Conservation (phyloP, 2,329 filamentous ascomycete genomes). For the Aspergillus sp. region DNA sequence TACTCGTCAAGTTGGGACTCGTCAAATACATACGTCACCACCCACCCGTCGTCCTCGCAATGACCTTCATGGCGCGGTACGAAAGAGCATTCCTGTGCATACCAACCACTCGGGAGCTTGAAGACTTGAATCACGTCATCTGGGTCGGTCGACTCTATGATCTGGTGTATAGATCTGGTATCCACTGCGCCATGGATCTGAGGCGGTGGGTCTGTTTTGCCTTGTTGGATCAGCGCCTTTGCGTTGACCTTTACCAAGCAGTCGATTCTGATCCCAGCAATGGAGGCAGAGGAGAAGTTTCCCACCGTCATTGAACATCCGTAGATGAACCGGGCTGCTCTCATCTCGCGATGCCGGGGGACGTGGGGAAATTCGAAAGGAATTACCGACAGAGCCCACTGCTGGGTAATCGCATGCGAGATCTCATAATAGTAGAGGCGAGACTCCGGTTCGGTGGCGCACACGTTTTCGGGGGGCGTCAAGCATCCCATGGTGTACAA, state of each 20-base stretch:
- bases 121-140: conserved; percentile 63
- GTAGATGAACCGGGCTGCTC: conserved; percentile 60
- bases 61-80: conserved; percentile 47
- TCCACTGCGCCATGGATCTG: conserved; percentile 64
- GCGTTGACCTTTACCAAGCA: conserved; percentile 13
- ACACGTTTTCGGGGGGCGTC: conserved; percentile 52
- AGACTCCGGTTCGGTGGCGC: conserved; percentile 54
- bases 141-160: conserved; percentile 47
- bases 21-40: conserved; percentile 70
- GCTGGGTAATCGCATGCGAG: conserved; percentile 51
- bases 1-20: conserved; percentile 60
- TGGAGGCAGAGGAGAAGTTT: conserved; percentile 7
- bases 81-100: conserved; percentile 67
- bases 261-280: conserved; percentile 8
- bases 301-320: conserved; percentile 59
- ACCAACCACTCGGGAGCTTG: conserved; percentile 60
- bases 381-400: conserved; percentile 65
- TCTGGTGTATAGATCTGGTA: conserved; percentile 52
- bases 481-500: conserved; percentile 67
- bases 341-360: conserved; percentile 57
- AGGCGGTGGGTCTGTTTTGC: conserved; percentile 46
- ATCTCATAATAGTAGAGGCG: conserved; percentile 70
- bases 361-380: conserved; percentile 69
- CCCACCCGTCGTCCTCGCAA: conserved; percentile 65
- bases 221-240: conserved; percentile 42